Evolutionary conservation across 2,329 filamentous ascomycete genomes (phyloP).

Genomic region (Sordariomycetes sp.): DNA sequence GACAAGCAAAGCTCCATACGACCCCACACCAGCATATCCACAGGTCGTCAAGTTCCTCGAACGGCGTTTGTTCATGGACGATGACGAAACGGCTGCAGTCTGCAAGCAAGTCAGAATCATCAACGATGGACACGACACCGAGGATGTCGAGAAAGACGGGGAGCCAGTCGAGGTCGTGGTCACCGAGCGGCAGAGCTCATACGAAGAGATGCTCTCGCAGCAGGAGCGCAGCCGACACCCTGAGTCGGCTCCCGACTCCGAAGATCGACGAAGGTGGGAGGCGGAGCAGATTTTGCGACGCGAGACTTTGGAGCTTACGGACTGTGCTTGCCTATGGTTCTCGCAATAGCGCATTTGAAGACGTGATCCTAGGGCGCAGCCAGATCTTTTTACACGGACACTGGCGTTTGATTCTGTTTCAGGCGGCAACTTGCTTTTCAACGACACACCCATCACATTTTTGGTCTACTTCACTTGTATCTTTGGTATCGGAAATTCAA

Average conservation of each 20-base stretch:
- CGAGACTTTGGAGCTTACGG: slow-evolving; percentile 28
- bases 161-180: slow-evolving; percentile 33
- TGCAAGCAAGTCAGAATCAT: slow-evolving; percentile 41
- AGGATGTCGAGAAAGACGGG: slow-evolving; percentile 26
- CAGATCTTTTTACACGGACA: too few relatives aligned
- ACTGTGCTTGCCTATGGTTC: slow-evolving; percentile 47
- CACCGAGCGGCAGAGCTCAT: slow-evolving; percentile 20
- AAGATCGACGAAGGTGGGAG: neutral
- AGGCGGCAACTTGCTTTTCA: too few relatives aligned
- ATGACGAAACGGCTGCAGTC: slow-evolving; percentile 20
- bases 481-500: too few relatives aligned
- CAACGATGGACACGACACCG: slow-evolving; percentile 23
- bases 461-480: too few relatives aligned
- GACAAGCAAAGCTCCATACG: slow-evolving; percentile 4
- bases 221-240: slow-evolving; percentile 3
- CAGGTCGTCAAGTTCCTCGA: slow-evolving; percentile 46
- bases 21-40: slow-evolving; percentile 30
- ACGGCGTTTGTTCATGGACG: slow-evolving; percentile 28
- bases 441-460: too few relatives aligned
- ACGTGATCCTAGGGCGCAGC: too few relatives aligned
- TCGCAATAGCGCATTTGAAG: too few relatives aligned
- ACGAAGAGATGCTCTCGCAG: slow-evolving; percentile 1
- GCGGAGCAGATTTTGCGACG: neutral
- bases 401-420: too few relatives aligned
- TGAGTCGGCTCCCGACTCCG: neutral